Conservation (phyloP, 2,329 filamentous ascomycete genomes). For the Aureobasidium sp. region DNA sequence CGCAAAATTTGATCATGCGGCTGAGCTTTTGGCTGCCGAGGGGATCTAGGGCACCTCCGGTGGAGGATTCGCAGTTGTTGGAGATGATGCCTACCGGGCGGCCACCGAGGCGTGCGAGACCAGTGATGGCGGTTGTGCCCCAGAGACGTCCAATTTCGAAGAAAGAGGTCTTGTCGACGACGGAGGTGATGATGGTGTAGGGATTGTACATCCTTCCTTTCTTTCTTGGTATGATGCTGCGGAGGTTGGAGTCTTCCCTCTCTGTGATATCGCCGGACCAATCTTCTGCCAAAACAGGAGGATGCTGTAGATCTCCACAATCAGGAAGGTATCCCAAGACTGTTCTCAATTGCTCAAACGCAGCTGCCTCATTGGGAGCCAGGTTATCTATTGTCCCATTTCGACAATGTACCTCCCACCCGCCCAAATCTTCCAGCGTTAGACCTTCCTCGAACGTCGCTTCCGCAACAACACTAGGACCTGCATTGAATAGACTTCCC, state of each 20-base stretch:
- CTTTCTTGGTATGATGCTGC: constrained; percentile 50
- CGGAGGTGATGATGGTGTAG: constrained; percentile 47
- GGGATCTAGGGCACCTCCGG: constrained; percentile 54
- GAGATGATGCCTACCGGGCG: constrained; percentile 52
- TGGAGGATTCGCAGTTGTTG: constrained; percentile 53
- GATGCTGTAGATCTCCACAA: constrained; percentile 48
- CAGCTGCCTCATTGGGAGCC: constrained; percentile 51
- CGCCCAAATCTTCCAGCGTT: constrained; percentile 51
- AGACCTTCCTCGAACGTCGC: constrained; percentile 59
- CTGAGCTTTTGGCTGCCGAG: constrained; percentile 54
- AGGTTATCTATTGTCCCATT: constrained; percentile 61
- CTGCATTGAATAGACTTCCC: constrained; percentile 55
- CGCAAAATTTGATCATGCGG: constrained; percentile 53
- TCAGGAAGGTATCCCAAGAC: constrained; percentile 52
- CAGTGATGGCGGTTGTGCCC: constrained; percentile 54
- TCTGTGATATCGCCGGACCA: constrained; percentile 38
- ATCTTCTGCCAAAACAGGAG: constrained; percentile 28
- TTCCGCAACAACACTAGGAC: constrained; percentile 52
- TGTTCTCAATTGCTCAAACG: constrained; percentile 52
- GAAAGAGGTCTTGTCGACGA: constrained; percentile 49
- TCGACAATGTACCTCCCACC: constrained; percentile 53
- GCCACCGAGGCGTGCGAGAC: constrained; percentile 51
- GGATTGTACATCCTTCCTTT: constrained; percentile 54
- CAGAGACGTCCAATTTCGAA: constrained; percentile 58
- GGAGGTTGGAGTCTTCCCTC: constrained; percentile 41